phyloP scores from a whole-genome alignment of 805 yeast species.

The Metschnikowia dekortorum region DNA sequence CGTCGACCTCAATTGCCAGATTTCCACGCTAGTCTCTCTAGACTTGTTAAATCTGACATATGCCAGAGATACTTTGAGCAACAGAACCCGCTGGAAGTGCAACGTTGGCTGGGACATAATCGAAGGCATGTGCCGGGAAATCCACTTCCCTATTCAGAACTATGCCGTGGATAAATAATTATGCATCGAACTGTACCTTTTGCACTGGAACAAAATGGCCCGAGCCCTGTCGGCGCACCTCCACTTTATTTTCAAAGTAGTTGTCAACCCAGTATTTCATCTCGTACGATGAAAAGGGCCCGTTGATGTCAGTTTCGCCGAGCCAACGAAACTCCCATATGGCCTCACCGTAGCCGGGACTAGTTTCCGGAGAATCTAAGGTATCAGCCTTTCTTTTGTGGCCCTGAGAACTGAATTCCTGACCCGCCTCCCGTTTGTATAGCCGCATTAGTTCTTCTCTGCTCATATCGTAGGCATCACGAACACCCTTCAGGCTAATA shows the following conservation, averaged over 20 bases:
- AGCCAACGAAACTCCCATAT: constrained; percentile 51
- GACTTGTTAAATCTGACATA: constrained; percentile 44
- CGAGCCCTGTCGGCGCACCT: constrained; percentile 32
- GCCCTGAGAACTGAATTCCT: constrained; percentile 18
- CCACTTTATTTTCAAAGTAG: constrained; percentile 46
- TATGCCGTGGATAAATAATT: constrained; percentile 43
- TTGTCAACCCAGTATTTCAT: constrained; percentile 52
- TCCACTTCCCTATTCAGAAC: constrained; percentile 61
- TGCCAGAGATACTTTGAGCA: constrained; percentile 53
- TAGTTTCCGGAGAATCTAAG: background rate
- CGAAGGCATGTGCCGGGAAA: constrained; percentile 54
- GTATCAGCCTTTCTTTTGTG: constrained; percentile 17
- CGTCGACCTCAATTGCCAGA: constrained; percentile 49
- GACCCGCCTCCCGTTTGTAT: constrained; percentile 42
- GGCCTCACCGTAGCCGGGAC: constrained; percentile 26
- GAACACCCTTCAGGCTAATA: constrained; percentile 34
- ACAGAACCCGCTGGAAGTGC: constrained; percentile 73
- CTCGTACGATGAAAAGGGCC: constrained; percentile 48
- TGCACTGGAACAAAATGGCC: constrained; percentile 23
- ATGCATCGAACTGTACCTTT: constrained; percentile 18
- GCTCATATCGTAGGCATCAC: constrained; percentile 48
- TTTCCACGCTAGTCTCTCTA: constrained; percentile 56
- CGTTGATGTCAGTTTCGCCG: constrained; percentile 35
- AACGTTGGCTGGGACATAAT: constrained; percentile 67
- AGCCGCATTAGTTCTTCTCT: constrained; percentile 49